These are phyloP conservation scores for Craterostigma plantagineum DNA, from an alignment of 257 asterid species.

Conservation along the genomic window DNA sequence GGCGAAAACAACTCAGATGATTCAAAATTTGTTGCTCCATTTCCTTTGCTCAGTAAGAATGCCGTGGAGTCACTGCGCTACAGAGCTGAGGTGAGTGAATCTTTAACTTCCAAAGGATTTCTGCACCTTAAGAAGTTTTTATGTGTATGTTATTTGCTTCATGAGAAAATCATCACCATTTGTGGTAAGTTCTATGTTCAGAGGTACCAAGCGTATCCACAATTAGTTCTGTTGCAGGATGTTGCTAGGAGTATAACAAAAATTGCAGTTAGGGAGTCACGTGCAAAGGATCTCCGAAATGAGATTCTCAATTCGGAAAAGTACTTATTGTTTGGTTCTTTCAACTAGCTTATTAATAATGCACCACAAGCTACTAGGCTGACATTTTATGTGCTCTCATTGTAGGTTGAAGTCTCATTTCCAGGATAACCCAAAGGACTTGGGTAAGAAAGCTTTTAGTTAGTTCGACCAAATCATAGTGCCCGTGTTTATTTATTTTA, in stretches of 20 bases:
- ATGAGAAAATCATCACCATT: no score
- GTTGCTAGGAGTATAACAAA: constrained; percentile 80
- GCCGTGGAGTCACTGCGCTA: constrained; percentile 87
- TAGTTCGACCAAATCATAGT: constrained; percentile 1
- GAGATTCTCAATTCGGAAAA: constrained; percentile 89
- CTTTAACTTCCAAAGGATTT: constrained; percentile 3
- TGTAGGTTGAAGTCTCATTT: constrained; percentile 88
- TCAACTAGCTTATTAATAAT: neutral
- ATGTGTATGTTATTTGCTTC: no score
- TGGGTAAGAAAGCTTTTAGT: constrained; percentile 28
- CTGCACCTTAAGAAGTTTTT: no score
- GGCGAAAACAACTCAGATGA: constrained; percentile 54
- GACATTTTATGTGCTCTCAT: constrained; percentile 5
- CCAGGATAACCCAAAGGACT: constrained; percentile 79
- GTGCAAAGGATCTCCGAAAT: constrained; percentile 80
- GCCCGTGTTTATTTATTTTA: no score
- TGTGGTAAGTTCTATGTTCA: no score
- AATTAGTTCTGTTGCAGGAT: constrained; percentile 35
- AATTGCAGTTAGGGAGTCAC: constrained; percentile 66
- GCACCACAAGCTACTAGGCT: neutral
- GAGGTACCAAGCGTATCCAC: constrained; percentile 2
- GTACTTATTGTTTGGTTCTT: constrained; percentile 12
- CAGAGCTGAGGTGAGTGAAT: constrained; percentile 74
- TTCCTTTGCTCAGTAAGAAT: constrained; percentile 62
- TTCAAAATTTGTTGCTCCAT: constrained; percentile 67